A percentile compares a stretch with the other conserved stretches of the same genome.
Evolutionary conservation across 176 grass and related monocot species (phyloP).

Genomic region (Paspalum notatum): DNA sequence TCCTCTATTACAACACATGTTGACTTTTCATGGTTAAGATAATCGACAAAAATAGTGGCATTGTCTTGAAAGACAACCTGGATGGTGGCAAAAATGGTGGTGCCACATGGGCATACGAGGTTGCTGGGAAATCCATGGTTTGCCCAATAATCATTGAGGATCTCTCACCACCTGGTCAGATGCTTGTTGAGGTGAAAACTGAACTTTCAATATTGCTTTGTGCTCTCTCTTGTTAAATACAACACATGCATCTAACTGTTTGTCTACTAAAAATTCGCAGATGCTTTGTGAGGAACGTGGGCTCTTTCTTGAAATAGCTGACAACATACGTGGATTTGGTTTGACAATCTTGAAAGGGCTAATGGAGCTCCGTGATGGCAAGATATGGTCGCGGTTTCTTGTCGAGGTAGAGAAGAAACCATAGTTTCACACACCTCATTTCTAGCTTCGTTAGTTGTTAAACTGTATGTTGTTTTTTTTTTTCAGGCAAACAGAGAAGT

Average conservation of each 20-base stretch:
- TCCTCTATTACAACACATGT: neutral
- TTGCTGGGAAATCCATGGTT: slow-evolving; percentile 89
- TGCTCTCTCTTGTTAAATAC: neutral
- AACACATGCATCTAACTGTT: neutral
- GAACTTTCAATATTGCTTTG: neutral
- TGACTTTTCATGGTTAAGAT: slow-evolving; percentile 60
- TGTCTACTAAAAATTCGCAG: slow-evolving; percentile 42
- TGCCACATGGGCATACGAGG: slow-evolving; percentile 92
- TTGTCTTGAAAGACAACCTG: slow-evolving; percentile 87
- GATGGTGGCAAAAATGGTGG: slow-evolving; percentile 59
- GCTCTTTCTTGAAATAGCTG: slow-evolving; percentile 95
- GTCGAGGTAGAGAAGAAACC: slow-evolving; percentile 67
- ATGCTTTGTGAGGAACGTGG: slow-evolving; percentile 96
- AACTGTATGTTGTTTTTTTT: slow-evolving; percentile 20
- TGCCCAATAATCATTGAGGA: slow-evolving; percentile 98
- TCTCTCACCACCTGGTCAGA: slow-evolving; percentile 81
- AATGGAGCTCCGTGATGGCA: slow-evolving; percentile 81
- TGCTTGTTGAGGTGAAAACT: slow-evolving; percentile 91
- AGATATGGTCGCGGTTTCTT: slow-evolving; percentile 88
- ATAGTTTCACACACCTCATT: neutral
- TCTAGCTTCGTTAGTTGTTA: neutral
- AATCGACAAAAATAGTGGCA: slow-evolving; percentile 76
- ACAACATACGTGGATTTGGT: slow-evolving; percentile 83
- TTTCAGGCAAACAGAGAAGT: slow-evolving; percentile 88
- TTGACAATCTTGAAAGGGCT: slow-evolving; percentile 94